Percentiles rank a stretch among this genome's conserved stretches.
phyloP scores from a whole-genome alignment of 2,329 filamentous ascomycete species.

The Seiridium cupressi region DNA sequence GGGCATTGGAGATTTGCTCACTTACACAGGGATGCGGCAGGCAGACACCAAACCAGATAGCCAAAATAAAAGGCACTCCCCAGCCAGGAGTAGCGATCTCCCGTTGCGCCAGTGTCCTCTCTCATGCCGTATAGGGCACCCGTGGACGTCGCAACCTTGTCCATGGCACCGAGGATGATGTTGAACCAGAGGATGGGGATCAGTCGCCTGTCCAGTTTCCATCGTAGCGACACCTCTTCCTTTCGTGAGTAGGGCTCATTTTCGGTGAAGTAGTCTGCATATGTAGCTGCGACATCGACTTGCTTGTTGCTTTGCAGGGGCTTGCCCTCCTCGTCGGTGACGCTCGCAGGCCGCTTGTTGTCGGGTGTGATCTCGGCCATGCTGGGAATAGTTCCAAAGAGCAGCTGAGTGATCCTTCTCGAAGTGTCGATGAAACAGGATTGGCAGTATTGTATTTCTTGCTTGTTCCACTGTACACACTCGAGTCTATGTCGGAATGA shows the following conservation, averaged over 20 bases:
- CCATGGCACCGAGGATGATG: constrained; percentile 24
- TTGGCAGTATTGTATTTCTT: too few species aligned
- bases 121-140: constrained; percentile 22
- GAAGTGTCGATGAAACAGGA: too few species aligned
- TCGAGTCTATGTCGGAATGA: too few species aligned
- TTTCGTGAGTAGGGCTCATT: constrained; percentile 24
- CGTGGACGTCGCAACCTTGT: constrained; percentile 29
- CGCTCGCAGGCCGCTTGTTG: neutral
- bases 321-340: neutral
- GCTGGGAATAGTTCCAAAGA: neutral
- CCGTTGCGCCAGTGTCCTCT: constrained; percentile 8
- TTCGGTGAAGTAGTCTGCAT: constrained; percentile 22
- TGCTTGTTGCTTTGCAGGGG: neutral
- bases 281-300: constrained; percentile 25
- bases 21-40: constrained; percentile 4
- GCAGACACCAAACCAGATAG: constrained; percentile 10
- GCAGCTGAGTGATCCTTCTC: neutral
- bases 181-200: constrained; percentile 37
- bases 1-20: neutral
- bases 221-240: constrained; percentile 26
- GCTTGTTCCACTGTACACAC: too few species aligned
- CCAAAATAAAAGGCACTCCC: constrained; percentile 12
- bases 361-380: neutral
- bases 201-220: constrained; percentile 39
- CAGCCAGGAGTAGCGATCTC: constrained; percentile 7